Evolutionary conservation across 176 grass and related monocot species (phyloP).

Genomic region (Miscanthus lutarioriparius): DNA sequence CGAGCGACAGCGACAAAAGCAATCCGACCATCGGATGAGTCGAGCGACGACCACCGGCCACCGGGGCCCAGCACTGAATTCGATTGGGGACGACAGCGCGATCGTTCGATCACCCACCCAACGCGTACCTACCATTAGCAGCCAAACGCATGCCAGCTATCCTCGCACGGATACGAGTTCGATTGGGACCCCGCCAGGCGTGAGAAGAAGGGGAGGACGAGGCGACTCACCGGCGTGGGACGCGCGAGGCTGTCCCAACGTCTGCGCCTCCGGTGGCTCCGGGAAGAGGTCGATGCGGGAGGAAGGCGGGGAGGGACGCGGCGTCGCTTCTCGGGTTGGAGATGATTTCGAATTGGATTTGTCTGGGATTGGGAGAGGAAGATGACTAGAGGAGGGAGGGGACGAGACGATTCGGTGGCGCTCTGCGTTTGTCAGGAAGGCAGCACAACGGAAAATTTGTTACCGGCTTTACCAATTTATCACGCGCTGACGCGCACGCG

Average conservation of each 20-base stretch:
- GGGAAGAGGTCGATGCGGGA: background rate
- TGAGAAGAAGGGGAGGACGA: background rate
- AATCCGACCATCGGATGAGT: background rate
- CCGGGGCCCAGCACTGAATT: background rate
- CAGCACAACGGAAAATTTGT: background rate
- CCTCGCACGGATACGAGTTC: conserved; percentile 22
- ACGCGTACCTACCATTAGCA: background rate
- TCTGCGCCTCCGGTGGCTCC: conserved; percentile 7
- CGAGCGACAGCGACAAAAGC: background rate
- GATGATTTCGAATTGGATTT: conserved; percentile 21
- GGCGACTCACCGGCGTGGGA: conserved; percentile 30
- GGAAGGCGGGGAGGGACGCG: background rate
- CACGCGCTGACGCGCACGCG: background rate
- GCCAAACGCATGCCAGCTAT: background rate
- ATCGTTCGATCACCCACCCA: background rate
- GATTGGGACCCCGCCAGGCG: background rate
- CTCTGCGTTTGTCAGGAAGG: background rate
- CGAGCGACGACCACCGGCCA: background rate
- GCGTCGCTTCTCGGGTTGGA: background rate
- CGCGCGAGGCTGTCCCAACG: background rate
- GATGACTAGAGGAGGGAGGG: background rate
- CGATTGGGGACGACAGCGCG: background rate
- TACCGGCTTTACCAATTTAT: background rate
- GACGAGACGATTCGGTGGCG: background rate
- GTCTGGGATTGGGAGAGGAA: background rate